These are phyloP conservation scores for Letharia lupina DNA, from an alignment of 495 filamentous ascomycete species.

Conservation along the genomic window DNA sequence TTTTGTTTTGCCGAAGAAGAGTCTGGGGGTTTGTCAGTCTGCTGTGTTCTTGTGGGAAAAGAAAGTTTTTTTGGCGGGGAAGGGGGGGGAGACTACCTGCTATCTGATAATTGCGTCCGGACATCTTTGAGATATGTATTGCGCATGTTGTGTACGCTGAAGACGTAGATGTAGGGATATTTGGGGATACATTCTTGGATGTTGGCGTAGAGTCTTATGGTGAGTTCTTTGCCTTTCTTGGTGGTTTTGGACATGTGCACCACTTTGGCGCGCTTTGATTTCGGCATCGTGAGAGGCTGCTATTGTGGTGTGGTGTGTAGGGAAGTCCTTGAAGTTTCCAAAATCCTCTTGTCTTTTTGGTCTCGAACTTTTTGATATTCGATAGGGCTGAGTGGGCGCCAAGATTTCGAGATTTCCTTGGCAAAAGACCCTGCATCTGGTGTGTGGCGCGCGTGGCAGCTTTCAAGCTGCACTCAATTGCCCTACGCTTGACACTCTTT, in stretches of 20 bases:
- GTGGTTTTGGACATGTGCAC: conserved; percentile 80
- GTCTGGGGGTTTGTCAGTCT: conserved; percentile 28
- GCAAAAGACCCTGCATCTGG: neutral
- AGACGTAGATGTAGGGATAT: conserved; percentile 88
- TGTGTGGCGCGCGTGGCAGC: no score
- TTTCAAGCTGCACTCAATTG: no score
- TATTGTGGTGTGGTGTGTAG: neutral
- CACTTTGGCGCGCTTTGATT: conserved; percentile 85
- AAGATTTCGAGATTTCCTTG: neutral
- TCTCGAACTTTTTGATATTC: neutral
- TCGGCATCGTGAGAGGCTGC: conserved; percentile 61
- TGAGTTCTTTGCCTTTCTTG: conserved; percentile 88
- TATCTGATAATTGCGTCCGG: conserved; percentile 70
- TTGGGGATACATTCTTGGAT: conserved; percentile 77
- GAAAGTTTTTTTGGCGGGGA: neutral
- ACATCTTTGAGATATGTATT: conserved; percentile 95
- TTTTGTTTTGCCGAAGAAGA: conserved; percentile 99
- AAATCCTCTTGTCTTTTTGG: neutral
- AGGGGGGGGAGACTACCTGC: conserved; percentile 49
- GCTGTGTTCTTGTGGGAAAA: neutral
- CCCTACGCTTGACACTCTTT: neutral
- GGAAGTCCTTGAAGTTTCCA: no score
- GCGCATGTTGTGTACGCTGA: conserved; percentile 94
- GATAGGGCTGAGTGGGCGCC: neutral
- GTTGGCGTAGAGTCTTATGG: conserved; percentile 76